Evolutionary conservation across 257 asterid genomes (phyloP), one percentile per base, ranked within the genome.

Genomic region (Anisodus tanguticus): DNA sequence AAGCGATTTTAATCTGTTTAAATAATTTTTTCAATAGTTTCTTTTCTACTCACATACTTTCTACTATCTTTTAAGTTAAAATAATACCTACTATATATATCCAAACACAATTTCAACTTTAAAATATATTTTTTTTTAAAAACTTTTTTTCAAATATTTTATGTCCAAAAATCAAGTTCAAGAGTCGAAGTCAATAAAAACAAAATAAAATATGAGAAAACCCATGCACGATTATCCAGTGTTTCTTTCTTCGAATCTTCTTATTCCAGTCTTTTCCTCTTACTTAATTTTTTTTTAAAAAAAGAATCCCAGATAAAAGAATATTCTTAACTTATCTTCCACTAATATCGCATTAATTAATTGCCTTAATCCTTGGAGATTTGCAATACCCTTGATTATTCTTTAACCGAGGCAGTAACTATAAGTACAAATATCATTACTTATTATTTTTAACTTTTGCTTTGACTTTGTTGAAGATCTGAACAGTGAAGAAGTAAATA

Each of bases 401-500:
- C 26, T 22, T 22, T 22, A 22, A 22, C 57, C 54, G 4, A 43
- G 16, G 58, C 19, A 43, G 49, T 15, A 7, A 37, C 39, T 62
- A 62, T 8, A 62, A 62, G 69, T 62, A 3, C 60, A 55, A 4
- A 22, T 22, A 22, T 22, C 0, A 22, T 22, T 22, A 22, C 26
- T 22, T 22, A 22, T 9, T 62, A 6, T 47, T 71, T 71, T 43
- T 22, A 22, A 10, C n/a, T 72, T 67, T 72, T 72, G 41, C 59
- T 47, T 72, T 72, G 80, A 72, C 80, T 72, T 72, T 19, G 9
- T 26, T 47, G 59, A 72, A 72, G 51, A 70, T 70, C 57, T 43
- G 13, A 62, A 9, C 68, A 62, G 37, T 62, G 2, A 62, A 62
- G 9, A 60, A 68, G 19, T 15, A 17, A 70, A 72, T 72, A 72